Base-by-base conservation (phyloP, 2,329 filamentous ascomycete genomes). In the Dactylellina leptospora region DNA sequence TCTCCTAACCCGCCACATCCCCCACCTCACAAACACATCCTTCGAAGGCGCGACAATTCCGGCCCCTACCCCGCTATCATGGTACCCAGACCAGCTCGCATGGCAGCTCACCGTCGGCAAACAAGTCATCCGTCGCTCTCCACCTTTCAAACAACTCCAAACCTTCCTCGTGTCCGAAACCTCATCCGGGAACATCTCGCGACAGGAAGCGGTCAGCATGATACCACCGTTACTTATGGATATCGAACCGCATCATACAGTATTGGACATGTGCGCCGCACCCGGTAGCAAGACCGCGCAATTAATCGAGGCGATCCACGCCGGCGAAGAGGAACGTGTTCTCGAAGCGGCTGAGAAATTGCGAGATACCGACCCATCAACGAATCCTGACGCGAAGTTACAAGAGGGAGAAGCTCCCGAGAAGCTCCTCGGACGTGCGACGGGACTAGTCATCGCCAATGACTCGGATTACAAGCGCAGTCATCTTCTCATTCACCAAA, bases 81-180 rank as follows among this genome's bases (percentile, higher is more conserved):
- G 93, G 92, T 99, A 96, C 80, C 95, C 95, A 42, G 92, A 97
- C 78, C 87, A 91, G 78, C 87, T 99, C 73, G 95, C 95, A 53
- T 99, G 96, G 90, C 92, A 88, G 81, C 97, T 97, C 92, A 96
- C 93, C 47, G 97, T 93, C 4, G 92, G 95, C 74, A 99, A 97
- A 85, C 93, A 96, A 78, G 89, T 97, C 75, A 86, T 99, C 74
- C 90, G 95, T 77, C 93, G 93, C 79, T 96, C 96, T 80, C 88
- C 91, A 33, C 95, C 95, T 1, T 99, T 99, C 79, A 89, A 92
- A 53, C 90, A 91, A 25, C 97, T 99, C 82, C 95, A 99, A 80
- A 96, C 96, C 80, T 99, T 97, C 83, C 85, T 99, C 54, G 95
- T 99, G 53, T 96, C 93, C 56, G 95, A 99, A 84, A 97, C 95